Evolutionary conservation across 352 stramenopile genomes (phyloP).

Genomic region (Hyaloperonospora brassicae): DNA sequence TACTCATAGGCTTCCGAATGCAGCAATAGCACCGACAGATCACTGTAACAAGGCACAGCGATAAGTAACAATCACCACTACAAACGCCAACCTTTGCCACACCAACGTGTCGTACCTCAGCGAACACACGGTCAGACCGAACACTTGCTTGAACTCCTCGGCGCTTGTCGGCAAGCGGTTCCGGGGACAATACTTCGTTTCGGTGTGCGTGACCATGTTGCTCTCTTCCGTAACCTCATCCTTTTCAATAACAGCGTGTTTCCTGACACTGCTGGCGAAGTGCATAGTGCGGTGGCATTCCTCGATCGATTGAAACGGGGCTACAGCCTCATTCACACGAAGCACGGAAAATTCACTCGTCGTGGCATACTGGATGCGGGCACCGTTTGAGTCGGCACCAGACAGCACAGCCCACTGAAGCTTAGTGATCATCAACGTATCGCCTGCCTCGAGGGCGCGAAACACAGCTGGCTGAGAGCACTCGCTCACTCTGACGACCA

Average conservation of each 20-base stretch:
- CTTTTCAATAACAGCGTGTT: slow-evolving; percentile 12
- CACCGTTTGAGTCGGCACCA: background rate
- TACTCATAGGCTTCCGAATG: slow-evolving; percentile 25
- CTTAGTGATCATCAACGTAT: slow-evolving; percentile 49
- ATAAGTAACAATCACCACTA: slow-evolving; percentile 3
- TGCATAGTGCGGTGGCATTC: slow-evolving; percentile 29
- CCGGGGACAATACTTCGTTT: slow-evolving; percentile 26
- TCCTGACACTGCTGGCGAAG: slow-evolving; percentile 30
- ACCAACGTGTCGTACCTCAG: slow-evolving; percentile 19
- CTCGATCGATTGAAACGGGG: slow-evolving; percentile 29
- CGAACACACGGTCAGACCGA: slow-evolving; percentile 15
- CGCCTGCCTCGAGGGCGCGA: slow-evolving; percentile 36
- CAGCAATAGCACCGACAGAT: slow-evolving; percentile 13
- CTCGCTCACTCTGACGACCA: slow-evolving; percentile 36
- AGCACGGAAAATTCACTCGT: slow-evolving; percentile 37
- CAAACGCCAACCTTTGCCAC: slow-evolving; percentile 1
- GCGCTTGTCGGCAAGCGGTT: slow-evolving; percentile 16
- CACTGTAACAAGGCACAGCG: slow-evolving; percentile 10
- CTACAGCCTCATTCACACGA: slow-evolving; percentile 28
- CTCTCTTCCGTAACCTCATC: slow-evolving; percentile 14
- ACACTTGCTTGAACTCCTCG: slow-evolving; percentile 23
- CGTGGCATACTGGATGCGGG: slow-evolving; percentile 34
- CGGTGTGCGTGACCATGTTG: slow-evolving; percentile 17
- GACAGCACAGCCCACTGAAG: slow-evolving; percentile 34
- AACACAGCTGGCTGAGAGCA: slow-evolving; percentile 44